Percentiles rank a stretch among this genome's conserved stretches.
Conservation (phyloP, 495 filamentous ascomycete genomes). For the Astrothelium macrocarpum region DNA sequence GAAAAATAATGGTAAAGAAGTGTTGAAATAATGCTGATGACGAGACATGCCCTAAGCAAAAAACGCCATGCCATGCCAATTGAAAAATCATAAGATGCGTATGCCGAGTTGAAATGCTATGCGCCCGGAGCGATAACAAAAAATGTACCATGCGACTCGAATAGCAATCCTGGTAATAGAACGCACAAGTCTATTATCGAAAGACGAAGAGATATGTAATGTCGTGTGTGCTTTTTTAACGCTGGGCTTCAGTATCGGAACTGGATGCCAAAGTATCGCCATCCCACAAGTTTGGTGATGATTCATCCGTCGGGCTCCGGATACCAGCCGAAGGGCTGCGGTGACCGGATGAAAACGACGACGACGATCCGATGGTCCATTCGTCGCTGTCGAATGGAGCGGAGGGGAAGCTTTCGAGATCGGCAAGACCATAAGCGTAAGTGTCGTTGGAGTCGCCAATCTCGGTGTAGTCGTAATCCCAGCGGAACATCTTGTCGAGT, state of each 20-base stretch:
- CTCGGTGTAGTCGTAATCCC: slow-evolving; percentile 94
- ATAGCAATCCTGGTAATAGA: background rate
- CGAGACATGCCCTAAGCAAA: background rate
- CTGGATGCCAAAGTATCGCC: slow-evolving; percentile 48
- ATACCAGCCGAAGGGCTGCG: slow-evolving; percentile 27
- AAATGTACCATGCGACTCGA: background rate
- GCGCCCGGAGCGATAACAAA: background rate
- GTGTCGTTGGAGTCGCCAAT: slow-evolving; percentile 51
- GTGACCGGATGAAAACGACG: slow-evolving; percentile 51
- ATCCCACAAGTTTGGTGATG: slow-evolving; percentile 42
- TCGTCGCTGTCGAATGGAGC: slow-evolving; percentile 49
- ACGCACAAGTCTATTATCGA: background rate
- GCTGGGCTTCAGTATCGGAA: slow-evolving; percentile 31
- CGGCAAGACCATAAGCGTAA: slow-evolving; percentile 47
- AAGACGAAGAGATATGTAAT: background rate
- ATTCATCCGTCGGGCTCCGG: slow-evolving; percentile 45
- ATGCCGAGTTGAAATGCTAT: background rate
- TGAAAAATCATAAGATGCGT: background rate
- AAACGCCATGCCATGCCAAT: slow-evolving; percentile 3
- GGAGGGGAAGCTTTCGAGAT: slow-evolving; percentile 43
- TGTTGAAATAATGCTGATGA: background rate
- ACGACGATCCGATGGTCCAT: slow-evolving; percentile 66
- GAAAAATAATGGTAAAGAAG: background rate
- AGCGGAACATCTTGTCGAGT: slow-evolving; percentile 71
- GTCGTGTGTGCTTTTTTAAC: no score